Percentiles rank a stretch among this genome's conserved stretches.
phyloP scores from a whole-genome alignment of 139 green algal genomes.

The Trebouxia sp. region DNA sequence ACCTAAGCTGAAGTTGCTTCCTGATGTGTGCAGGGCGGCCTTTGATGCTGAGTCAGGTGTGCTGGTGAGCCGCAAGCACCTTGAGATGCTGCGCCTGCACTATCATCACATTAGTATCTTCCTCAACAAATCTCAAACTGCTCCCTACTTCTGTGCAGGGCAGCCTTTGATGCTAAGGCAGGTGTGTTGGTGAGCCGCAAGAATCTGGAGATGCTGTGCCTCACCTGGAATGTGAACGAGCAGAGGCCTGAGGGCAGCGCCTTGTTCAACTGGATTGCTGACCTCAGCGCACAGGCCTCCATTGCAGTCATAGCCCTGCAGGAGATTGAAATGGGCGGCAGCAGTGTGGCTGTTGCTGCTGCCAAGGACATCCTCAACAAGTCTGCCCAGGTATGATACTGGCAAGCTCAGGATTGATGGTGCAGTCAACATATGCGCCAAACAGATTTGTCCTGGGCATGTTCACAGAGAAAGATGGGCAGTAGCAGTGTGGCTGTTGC shows the following conservation, averaged over 20 bases:
- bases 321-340: slow-evolving; percentile 89
- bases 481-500: slow-evolving; percentile 62
- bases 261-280: slow-evolving; percentile 57
- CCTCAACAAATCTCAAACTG: too few relatives aligned
- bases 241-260: slow-evolving; percentile 39
- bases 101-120: too few relatives aligned
- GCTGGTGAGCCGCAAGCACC: slow-evolving; percentile 35
- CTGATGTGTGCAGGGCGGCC: slow-evolving; percentile 74
- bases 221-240: slow-evolving; percentile 91
- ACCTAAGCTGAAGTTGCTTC: slow-evolving; percentile 88
- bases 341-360: slow-evolving; percentile 63
- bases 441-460: not conserved
- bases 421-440: not conserved
- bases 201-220: slow-evolving; percentile 60
- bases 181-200: slow-evolving; percentile 34
- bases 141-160: slow-evolving; percentile 38
- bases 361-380: slow-evolving; percentile 54
- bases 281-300: slow-evolving; percentile 39
- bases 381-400: slow-evolving; percentile 31
- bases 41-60: slow-evolving; percentile 42
- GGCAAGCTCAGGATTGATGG: too few relatives aligned
- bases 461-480: slow-evolving; percentile 67
- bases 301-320: slow-evolving; percentile 75
- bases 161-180: slow-evolving; percentile 33
- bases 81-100: slow-evolving; percentile 69